These are phyloP conservation scores for Fusarium tjaetaba DNA, from an alignment of 2,329 filamentous ascomycete species.

Conservation along the genomic window DNA sequence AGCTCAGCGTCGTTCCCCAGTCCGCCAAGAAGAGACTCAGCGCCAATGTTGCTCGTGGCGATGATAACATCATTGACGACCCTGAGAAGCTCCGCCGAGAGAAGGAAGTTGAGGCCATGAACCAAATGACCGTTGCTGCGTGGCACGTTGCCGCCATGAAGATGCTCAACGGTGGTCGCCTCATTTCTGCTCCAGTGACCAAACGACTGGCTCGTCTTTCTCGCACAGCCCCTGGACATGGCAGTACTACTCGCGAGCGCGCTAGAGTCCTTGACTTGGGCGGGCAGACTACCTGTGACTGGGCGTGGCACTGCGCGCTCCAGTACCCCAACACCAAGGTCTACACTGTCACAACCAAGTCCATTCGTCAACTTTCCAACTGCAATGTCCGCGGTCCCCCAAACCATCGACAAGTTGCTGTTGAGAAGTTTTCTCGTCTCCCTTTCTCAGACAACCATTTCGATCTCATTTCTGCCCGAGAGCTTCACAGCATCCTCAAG, in stretches of 20 bases:
- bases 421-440: conserved; percentile 79
- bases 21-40: conserved; percentile 77
- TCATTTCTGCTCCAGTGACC: conserved; percentile 71
- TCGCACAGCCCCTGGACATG: conserved; percentile 55
- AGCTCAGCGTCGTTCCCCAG: conserved; percentile 75
- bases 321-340: conserved; percentile 87
- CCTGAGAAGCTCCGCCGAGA: conserved; percentile 72
- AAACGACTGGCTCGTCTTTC: conserved; percentile 69
- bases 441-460: conserved; percentile 90
- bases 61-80: conserved; percentile 71
- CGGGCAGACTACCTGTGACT: conserved; percentile 86
- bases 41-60: conserved; percentile 77
- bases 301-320: conserved; percentile 93
- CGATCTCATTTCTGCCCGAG: conserved; percentile 89
- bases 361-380: conserved; percentile 75
- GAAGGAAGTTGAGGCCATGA: conserved; percentile 82
- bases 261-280: conserved; percentile 85
- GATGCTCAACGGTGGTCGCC: conserved; percentile 70
- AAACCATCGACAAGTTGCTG: conserved; percentile 87
- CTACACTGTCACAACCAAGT: conserved; percentile 85
- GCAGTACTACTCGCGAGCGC: conserved; percentile 60
- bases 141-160: conserved; percentile 72
- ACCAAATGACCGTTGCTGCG: conserved; percentile 71
- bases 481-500: conserved; percentile 86
- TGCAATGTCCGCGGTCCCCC: conserved; percentile 81